Evolutionary conservation across 2,329 filamentous ascomycete genomes (phyloP), one percentile per base, ranked within the genome.

Genomic region (Colletotrichum australisinense): DNA sequence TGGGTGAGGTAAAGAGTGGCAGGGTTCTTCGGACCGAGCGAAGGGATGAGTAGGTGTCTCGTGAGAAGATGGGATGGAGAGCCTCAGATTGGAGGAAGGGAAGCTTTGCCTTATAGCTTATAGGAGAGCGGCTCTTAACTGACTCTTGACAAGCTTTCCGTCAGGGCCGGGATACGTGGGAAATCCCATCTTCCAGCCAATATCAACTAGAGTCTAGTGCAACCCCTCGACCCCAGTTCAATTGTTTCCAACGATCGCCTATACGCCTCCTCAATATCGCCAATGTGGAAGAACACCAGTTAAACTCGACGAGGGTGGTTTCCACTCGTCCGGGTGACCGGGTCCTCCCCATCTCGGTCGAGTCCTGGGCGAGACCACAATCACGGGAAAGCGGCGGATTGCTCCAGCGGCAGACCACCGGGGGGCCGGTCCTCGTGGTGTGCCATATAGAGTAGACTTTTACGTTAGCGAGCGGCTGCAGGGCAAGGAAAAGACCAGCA

Each of bases 371-470:
- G 56, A 73, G 67, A 56, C 55, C 16, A 42, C 38, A 32, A 55
- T 63, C 53, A 32, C 38, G 32, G 8, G 9, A 49, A 49, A 49
- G 42, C 42, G 55, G 52, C 24, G 16, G 24, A 52, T 35, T 35
- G 32, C 32, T 35, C 11, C 32, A 24, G 64, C 14, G 56, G 46
- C 38, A 16, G 63, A 56, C 63, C 16, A 55, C 30, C 30, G 63
- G 42, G 42, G 42, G 38, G 30, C 42, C 24, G 69, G 30, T 42
- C 11, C n/a, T 46, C 58, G 19, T 19, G 38, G 22, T 30, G 70
- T 65, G 55, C 70, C 60, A 73, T 30, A 30, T 73, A 70, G 26
- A 62, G 67, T 73, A 42, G 26, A n/a, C 26, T 11, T 55, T 38
- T 22, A 11, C 42, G 19, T 38, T 28, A 52, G n/a, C 22, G 35